These are phyloP conservation scores for Periconia digitata DNA, from an alignment of 2,329 filamentous ascomycete genomes.

Conservation along the genomic window DNA sequence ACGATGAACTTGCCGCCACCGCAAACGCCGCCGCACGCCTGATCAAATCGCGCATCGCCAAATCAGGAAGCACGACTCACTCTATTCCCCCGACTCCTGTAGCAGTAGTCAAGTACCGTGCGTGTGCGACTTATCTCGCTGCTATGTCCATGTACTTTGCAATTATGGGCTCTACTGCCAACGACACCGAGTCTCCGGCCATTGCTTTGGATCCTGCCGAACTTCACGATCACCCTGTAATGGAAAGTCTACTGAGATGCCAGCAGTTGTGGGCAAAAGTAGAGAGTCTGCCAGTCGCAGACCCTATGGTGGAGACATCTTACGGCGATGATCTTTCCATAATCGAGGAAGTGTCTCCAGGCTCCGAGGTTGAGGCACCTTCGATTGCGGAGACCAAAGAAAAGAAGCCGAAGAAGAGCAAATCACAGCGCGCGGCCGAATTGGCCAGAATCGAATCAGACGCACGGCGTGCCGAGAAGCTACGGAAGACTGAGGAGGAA, in stretches of 20 bases:
- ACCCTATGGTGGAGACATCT: constrained; percentile 40
- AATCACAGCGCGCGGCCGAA: constrained; percentile 54
- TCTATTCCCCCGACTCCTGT: constrained; percentile 24
- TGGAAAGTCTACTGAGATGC: constrained; percentile 80
- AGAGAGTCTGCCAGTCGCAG: constrained; percentile 62
- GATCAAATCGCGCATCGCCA: constrained; percentile 28
- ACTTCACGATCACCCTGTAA: constrained; percentile 85
- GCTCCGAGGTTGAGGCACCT: constrained; percentile 39
- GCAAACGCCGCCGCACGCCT: constrained; percentile 58
- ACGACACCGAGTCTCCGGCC: constrained; percentile 51
- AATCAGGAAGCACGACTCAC: constrained; percentile 18
- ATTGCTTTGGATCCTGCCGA: constrained; percentile 73
- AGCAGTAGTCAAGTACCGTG: constrained; percentile 68
- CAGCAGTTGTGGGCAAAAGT: constrained; percentile 78
- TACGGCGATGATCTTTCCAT: constrained; percentile 38
- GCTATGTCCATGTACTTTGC: constrained; percentile 93
- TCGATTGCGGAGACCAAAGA: constrained; percentile 28
- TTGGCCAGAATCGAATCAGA: constrained; percentile 57
- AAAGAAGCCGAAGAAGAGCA: constrained; percentile 47
- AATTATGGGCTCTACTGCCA: constrained; percentile 78
- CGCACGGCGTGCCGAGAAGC: constrained; percentile 55
- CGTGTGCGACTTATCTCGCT: constrained; percentile 82
- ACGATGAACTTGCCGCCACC: constrained; percentile 61
- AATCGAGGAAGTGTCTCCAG: constrained; percentile 34
- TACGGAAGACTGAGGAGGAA: constrained; percentile 65